Evolutionary conservation across 768 basidiomycete genomes (phyloP).

Genomic region (Pleurotus tuber-regium): DNA sequence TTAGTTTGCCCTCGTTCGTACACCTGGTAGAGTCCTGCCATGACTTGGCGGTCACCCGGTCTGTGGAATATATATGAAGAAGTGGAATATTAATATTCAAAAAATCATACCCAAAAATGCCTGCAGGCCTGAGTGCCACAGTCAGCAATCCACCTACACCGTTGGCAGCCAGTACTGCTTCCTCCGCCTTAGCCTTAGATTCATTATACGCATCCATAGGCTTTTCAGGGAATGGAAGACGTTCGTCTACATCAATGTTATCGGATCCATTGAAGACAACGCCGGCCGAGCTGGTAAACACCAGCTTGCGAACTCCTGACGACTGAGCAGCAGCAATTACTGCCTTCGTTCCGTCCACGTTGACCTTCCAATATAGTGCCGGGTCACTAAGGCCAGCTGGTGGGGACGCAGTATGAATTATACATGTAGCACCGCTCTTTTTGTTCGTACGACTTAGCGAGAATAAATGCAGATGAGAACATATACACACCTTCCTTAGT

Average conservation of each 20-base stretch:
- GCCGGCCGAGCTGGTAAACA: constrained; percentile 93
- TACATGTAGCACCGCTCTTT: constrained; percentile 80
- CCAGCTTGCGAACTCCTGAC: constrained; percentile 76
- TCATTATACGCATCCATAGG: constrained; percentile 92
- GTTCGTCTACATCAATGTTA: constrained; percentile 86
- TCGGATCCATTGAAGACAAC: constrained; percentile 84
- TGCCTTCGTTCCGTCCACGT: constrained; percentile 86
- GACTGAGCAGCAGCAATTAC: constrained; percentile 80
- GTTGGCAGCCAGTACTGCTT: constrained; percentile 81
- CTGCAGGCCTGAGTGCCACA: constrained; percentile 87
- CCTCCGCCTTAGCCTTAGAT: constrained; percentile 89
- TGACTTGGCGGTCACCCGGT: constrained; percentile 87
- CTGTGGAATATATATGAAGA: constrained; percentile 33
- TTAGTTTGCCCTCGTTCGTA: constrained; percentile 82
- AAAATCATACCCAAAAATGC: constrained; percentile 85
- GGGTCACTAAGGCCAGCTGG: constrained; percentile 63
- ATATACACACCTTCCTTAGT: constrained; percentile 61
- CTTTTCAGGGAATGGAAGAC: constrained; percentile 67
- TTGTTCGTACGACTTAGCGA: constrained; percentile 6
- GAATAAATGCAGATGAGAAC: background rate
- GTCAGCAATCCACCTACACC: constrained; percentile 82
- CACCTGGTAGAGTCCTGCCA: constrained; percentile 76
- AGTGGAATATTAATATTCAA: background rate
- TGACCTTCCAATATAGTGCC: constrained; percentile 86
- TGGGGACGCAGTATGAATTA: constrained; percentile 93